A percentile compares a stretch with the other conserved stretches of the same genome.
Conservation (phyloP, 2,329 filamentous ascomycete genomes). For the Penicillium crustosum region DNA sequence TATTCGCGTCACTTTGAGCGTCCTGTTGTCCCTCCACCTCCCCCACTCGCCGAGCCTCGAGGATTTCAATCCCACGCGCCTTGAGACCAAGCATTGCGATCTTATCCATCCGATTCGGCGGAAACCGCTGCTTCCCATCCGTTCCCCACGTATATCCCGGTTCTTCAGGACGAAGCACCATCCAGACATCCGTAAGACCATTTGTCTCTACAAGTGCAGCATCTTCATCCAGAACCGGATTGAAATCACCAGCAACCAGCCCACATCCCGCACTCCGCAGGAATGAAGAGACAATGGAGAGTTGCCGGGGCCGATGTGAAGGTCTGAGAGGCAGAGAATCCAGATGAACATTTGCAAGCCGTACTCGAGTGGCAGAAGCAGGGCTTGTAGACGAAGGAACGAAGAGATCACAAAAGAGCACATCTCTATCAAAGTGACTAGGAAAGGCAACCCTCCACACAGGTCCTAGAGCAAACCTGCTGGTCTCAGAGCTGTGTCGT, state of each 20-base stretch:
- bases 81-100: conserved; percentile 34
- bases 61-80: not conserved
- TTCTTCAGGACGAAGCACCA: conserved; percentile 26
- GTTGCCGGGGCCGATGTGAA: conserved; percentile 33
- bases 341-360: conserved; percentile 44
- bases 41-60: not conserved
- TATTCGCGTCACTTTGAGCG: not conserved
- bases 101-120: conserved; percentile 41
- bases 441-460: conserved; percentile 36
- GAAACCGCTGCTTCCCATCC: conserved; percentile 35
- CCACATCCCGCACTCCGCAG: conserved; percentile 31
- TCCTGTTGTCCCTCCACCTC: not conserved
- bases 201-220: conserved; percentile 31
- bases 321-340: conserved; percentile 35
- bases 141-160: conserved; percentile 43
- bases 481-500: conserved; percentile 23
- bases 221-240: conserved; percentile 41
- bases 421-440: conserved; percentile 26
- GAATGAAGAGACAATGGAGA: conserved; percentile 28
- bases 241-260: conserved; percentile 45
- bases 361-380: conserved; percentile 16
- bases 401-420: conserved; percentile 16
- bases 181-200: conserved; percentile 40
- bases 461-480: conserved; percentile 24
- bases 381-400: not conserved